Percentiles rank a stretch among this genome's conserved stretches.
Evolutionary conservation across 208 protist species (phyloP).

Genomic region (Naegleria fowleri): DNA sequence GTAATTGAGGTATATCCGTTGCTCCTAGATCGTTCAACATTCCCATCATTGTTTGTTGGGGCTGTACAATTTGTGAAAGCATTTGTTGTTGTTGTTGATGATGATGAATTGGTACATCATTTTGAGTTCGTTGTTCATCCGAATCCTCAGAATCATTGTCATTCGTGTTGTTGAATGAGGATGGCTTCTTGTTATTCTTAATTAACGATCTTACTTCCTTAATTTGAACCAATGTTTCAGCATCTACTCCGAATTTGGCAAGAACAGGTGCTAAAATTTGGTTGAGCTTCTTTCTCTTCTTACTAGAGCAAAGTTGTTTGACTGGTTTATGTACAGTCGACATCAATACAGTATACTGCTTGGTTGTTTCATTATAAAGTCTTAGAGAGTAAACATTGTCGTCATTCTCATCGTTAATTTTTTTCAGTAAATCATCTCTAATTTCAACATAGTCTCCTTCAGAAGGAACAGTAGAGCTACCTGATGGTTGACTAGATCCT

Average conservation of each 20-base stretch:
- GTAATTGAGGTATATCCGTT: too few species aligned
- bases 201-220: not conserved
- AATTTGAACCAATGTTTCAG: not conserved
- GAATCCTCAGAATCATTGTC: not conserved
- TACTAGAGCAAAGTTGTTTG: not conserved
- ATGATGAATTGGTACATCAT: not conserved
- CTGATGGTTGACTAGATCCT: not conserved
- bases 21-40: not conserved
- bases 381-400: not conserved
- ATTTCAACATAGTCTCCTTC: not conserved
- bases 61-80: not conserved
- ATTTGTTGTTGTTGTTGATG: not conserved
- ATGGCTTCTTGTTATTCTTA: not conserved
- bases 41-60: not conserved
- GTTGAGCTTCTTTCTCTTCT: slow-evolving; percentile 18
- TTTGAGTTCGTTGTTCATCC: not conserved
- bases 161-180: not conserved
- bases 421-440: not conserved
- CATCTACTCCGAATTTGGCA: not conserved
- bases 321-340: not conserved
- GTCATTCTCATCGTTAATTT: not conserved
- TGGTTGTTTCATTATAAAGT: slow-evolving; percentile 7
- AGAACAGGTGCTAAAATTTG: not conserved
- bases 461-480: not conserved
- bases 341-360: not conserved